Evolutionary conservation across 2,329 filamentous ascomycete genomes (phyloP).

Genomic region (Ophiostoma perfectum): DNA sequence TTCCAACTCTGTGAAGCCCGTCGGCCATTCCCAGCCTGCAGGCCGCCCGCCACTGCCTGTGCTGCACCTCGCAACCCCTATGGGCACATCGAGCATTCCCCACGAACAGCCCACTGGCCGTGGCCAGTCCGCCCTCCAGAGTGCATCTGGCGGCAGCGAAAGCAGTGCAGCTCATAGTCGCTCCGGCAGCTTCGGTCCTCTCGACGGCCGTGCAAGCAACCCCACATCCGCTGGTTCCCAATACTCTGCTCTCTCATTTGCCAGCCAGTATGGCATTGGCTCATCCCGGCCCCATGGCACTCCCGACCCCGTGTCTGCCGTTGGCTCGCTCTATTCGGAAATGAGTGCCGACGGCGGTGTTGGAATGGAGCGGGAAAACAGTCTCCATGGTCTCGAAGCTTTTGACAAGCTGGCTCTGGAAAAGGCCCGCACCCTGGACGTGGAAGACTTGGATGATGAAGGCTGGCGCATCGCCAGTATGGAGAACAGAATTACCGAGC

Average conservation of each 20-base stretch:
- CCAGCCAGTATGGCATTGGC: constrained; percentile 64
- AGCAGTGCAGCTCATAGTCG: constrained; percentile 73
- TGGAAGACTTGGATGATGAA: constrained; percentile 90
- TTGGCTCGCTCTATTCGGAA: constrained; percentile 78
- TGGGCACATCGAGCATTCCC: constrained; percentile 69
- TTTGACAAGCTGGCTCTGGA: constrained; percentile 79
- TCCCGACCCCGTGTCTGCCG: constrained; percentile 81
- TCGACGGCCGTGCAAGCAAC: constrained; percentile 71
- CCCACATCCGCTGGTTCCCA: constrained; percentile 84
- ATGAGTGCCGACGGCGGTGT: constrained; percentile 63
- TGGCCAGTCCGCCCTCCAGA: constrained; percentile 54
- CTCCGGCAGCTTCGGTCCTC: constrained; percentile 73
- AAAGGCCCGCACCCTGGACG: constrained; percentile 76
- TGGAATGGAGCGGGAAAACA: constrained; percentile 77
- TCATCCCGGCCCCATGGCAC: constrained; percentile 60
- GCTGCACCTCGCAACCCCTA: constrained; percentile 79
- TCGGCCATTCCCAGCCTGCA: constrained; percentile 43
- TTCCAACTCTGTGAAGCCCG: constrained; percentile 74
- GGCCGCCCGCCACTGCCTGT: constrained; percentile 66
- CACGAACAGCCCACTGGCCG: constrained; percentile 57
- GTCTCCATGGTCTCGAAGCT: constrained; percentile 68
- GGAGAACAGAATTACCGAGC: constrained; percentile 79
- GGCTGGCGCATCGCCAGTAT: constrained; percentile 91
- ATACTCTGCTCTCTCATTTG: constrained; percentile 77
- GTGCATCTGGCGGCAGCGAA: constrained; percentile 73